Evolutionary conservation across 306 rosid genomes (phyloP).

Genomic region (Prunus dulcis): DNA sequence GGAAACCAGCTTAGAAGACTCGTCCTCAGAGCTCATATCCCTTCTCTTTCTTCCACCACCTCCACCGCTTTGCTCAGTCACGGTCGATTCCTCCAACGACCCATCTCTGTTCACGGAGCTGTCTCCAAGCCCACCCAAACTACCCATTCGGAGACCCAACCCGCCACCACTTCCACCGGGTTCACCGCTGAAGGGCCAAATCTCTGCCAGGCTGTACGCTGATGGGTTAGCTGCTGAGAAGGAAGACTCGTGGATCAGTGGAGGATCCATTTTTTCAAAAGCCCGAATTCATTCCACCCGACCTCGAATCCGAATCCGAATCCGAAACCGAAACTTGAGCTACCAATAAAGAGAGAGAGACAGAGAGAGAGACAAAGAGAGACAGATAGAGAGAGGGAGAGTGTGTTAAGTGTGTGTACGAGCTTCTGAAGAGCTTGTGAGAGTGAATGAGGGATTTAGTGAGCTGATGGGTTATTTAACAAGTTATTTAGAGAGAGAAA

Average conservation of each 20-base stretch:
- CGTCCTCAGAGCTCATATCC: constrained; percentile 58
- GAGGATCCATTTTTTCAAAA: constrained; percentile 62
- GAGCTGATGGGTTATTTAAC: constrained; percentile 24
- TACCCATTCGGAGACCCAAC: constrained; percentile 50
- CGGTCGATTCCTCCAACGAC: constrained; percentile 68
- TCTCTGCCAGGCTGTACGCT: constrained; percentile 65
- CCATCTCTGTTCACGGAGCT: constrained; percentile 40
- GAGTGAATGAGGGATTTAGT: not conserved
- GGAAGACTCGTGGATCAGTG: constrained; percentile 63
- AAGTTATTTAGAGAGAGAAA: constrained; percentile 18
- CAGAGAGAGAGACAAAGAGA: not conserved
- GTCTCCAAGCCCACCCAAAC: constrained; percentile 36
- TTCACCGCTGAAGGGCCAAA: constrained; percentile 66
- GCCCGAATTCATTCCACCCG: constrained; percentile 25
- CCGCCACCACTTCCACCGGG: constrained; percentile 10
- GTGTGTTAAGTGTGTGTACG: no score
- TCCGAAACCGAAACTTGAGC: not conserved
- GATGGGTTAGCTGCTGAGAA: constrained; percentile 77
- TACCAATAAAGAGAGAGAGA: not conserved
- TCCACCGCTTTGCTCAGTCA: constrained; percentile 49
- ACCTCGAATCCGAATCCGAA: not conserved
- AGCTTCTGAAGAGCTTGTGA: not conserved
- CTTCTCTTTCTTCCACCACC: constrained; percentile 55
- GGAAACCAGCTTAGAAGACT: constrained; percentile 63
- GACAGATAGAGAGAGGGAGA: no score